phyloP scores from a whole-genome alignment of 768 basidiomycete species.

The Coprinopsis strossmayeri region DNA sequence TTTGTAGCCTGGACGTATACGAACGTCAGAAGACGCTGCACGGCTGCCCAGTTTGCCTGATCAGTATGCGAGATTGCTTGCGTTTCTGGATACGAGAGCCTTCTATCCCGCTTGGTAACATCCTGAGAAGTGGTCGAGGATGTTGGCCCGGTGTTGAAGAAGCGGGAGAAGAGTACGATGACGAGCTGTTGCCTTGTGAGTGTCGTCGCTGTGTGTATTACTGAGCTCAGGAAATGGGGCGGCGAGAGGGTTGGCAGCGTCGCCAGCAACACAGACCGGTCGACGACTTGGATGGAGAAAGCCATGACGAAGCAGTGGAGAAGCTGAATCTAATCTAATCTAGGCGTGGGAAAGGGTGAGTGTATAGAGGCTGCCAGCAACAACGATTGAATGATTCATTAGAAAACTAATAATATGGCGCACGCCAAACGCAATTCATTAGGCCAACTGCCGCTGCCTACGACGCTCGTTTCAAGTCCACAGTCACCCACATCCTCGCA shows the following conservation, averaged over 20 bases:
- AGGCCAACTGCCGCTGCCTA: constrained; percentile 29
- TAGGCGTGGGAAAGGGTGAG: constrained; percentile 4
- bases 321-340: constrained; percentile 13
- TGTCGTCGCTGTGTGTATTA: constrained; percentile 44
- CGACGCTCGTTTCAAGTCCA: constrained; percentile 21
- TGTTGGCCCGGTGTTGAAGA: constrained; percentile 37
- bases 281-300: neutral
- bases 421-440: constrained; percentile 19
- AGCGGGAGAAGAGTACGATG: constrained; percentile 58
- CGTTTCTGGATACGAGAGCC: constrained; percentile 15
- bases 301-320: neutral
- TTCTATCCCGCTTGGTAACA: constrained; percentile 7
- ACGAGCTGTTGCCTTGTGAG: constrained; percentile 44
- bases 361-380: neutral
- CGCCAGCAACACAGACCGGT: constrained; percentile 41
- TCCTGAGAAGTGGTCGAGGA: constrained; percentile 4
- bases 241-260: constrained; percentile 42
- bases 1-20: constrained; percentile 84
- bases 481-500: constrained; percentile 8
- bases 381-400: neutral
- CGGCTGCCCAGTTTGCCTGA: constrained; percentile 44
- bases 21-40: constrained; percentile 75
- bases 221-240: constrained; percentile 50
- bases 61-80: constrained; percentile 35
- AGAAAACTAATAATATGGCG: constrained; percentile 1